Evolutionary conservation across 805 yeast genomes (phyloP).

Genomic region (Candida lessepsii): DNA sequence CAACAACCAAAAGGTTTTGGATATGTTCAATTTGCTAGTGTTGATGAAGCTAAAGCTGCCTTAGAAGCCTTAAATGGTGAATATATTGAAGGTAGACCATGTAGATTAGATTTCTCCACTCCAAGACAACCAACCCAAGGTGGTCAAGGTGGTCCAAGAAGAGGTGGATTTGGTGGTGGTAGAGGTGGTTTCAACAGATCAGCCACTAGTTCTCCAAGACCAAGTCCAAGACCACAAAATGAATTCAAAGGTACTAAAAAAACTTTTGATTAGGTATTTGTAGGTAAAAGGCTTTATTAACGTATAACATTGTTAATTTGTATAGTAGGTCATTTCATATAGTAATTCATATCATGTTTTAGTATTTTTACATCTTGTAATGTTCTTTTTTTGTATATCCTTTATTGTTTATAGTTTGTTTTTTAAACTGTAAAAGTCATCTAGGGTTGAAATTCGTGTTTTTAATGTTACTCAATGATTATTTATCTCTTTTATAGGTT

Average conservation of each 20-base stretch:
- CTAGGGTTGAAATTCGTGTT: no score
- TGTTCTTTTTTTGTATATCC: no score
- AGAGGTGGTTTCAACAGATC: conserved; percentile 36
- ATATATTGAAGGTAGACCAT: conserved; percentile 85
- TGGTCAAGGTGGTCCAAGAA: conserved; percentile 18
- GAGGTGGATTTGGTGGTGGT: conserved; percentile 30
- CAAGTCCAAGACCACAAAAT: conserved; percentile 53
- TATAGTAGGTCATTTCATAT: neutral
- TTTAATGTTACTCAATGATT: no score
- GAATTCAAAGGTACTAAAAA: conserved; percentile 83
- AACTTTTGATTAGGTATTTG: conserved; percentile 61
- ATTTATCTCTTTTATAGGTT: no score
- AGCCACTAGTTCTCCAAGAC: conserved; percentile 55
- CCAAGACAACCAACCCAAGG: conserved; percentile 61
- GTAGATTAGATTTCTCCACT: conserved; percentile 91
- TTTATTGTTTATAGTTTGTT: neutral
- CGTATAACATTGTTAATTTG: no score
- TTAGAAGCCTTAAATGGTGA: conserved; percentile 85
- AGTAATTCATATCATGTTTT: neutral
- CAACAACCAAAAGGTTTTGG: conserved; percentile 99
- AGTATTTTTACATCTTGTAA: no score
- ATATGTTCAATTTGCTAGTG: conserved; percentile 83
- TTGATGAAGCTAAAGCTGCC: conserved; percentile 90
- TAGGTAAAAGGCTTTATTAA: no score
- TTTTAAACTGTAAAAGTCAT: no score